Percentiles rank a stretch among this genome's conserved stretches.
These are phyloP conservation scores for Bipolaris oryzae DNA, from an alignment of 2,329 filamentous ascomycete species.

Conservation along the genomic window DNA sequence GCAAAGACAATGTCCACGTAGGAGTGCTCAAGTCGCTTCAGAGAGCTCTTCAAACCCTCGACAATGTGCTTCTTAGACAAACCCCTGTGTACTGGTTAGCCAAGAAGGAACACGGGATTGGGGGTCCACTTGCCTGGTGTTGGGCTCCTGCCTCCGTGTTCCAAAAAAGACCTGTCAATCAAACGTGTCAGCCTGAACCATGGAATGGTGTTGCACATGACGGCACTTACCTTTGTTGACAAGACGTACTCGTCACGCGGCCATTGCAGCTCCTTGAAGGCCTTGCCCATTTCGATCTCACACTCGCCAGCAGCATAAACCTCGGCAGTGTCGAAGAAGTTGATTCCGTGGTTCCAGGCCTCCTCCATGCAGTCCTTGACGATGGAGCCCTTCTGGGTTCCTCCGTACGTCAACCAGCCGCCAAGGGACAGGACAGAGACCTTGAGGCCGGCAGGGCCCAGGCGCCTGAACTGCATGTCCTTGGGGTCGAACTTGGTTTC, in stretches of 20 bases:
- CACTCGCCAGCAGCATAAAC: slow-evolving; percentile 64
- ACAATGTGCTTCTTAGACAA: slow-evolving; percentile 59
- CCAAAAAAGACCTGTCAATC: slow-evolving; percentile 58
- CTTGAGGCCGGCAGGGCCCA: slow-evolving; percentile 52
- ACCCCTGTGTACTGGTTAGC: slow-evolving; percentile 36
- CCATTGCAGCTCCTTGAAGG: slow-evolving; percentile 56
- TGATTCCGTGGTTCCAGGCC: slow-evolving; percentile 58
- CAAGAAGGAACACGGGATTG: neutral
- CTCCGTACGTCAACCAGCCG: slow-evolving; percentile 55
- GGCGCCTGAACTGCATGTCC: slow-evolving; percentile 49
- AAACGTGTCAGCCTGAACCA: slow-evolving; percentile 9
- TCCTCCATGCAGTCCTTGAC: slow-evolving; percentile 59
- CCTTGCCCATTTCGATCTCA: slow-evolving; percentile 64
- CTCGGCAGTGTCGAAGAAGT: slow-evolving; percentile 60
- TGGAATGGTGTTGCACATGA: neutral
- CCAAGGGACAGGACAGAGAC: slow-evolving; percentile 59
- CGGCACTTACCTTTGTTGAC: slow-evolving; percentile 34
- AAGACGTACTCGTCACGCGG: slow-evolving; percentile 49
- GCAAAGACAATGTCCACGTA: slow-evolving; percentile 71
- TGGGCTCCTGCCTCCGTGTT: slow-evolving; percentile 63
- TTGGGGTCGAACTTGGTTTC: slow-evolving; percentile 58
- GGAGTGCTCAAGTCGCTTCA: slow-evolving; percentile 65
- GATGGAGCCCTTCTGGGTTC: slow-evolving; percentile 54
- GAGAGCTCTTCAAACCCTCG: slow-evolving; percentile 64
- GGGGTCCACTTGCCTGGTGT: slow-evolving; percentile 45